A percentile compares a stretch with the other conserved stretches of the same genome.
Conservation (phyloP, 73 alveolate genomes). For the Effrenium voratum region DNA sequence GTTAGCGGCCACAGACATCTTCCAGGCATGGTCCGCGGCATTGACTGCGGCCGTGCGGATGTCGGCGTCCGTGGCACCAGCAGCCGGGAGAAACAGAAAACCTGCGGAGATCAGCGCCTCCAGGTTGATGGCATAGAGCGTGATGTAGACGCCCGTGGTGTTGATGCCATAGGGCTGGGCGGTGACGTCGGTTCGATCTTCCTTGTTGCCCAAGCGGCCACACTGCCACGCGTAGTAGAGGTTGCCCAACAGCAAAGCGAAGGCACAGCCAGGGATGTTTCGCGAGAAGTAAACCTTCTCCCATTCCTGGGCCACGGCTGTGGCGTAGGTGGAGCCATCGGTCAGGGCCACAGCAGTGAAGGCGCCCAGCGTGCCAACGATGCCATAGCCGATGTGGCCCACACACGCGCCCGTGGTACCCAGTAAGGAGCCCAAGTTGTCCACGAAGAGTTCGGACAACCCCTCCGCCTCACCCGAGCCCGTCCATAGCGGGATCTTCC, state of each 20-base stretch:
- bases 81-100: not conserved
- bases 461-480: constrained; percentile 71
- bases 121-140: constrained; percentile 54
- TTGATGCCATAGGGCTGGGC: constrained; percentile 92
- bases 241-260: constrained; percentile 66
- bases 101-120: constrained; percentile 29
- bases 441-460: constrained; percentile 39
- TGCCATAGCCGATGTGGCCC: constrained; percentile 50
- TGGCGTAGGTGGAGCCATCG: constrained; percentile 34
- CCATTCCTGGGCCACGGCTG: constrained; percentile 48
- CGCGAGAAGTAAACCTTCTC: constrained; percentile 69
- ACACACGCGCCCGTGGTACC: constrained; percentile 63
- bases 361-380: constrained; percentile 25
- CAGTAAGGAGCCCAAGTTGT: constrained; percentile 44
- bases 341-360: not conserved
- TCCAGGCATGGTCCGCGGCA: constrained; percentile 85
- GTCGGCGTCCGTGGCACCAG: not conserved
- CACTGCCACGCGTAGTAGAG: constrained; percentile 78
- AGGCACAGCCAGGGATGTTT: constrained; percentile 65
- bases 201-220: constrained; percentile 58
- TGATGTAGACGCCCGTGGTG: constrained; percentile 84
- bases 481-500: constrained; percentile 36
- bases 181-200: constrained; percentile 27
- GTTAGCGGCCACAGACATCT: constrained; percentile 51
- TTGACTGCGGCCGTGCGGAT: constrained; percentile 15